phyloP scores from a whole-genome alignment of 1,284 basidiomycete genomes.

The Fistulinella cinereoalba region DNA sequence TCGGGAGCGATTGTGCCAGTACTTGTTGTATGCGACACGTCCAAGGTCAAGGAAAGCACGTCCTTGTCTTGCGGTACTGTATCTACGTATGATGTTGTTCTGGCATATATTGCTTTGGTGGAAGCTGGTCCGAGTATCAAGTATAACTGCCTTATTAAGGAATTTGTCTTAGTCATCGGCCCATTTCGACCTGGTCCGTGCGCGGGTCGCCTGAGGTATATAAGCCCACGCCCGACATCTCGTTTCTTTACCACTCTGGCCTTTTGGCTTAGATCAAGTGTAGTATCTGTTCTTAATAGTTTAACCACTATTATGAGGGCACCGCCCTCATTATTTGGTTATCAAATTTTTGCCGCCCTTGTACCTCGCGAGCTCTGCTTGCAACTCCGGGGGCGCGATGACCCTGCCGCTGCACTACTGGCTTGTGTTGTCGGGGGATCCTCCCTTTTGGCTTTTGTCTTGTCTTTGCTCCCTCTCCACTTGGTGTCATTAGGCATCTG shows the following conservation, averaged over 20 bases:
- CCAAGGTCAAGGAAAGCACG: slow-evolving; percentile 8
- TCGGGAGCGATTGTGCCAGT: slow-evolving; percentile 23
- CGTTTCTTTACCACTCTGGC: slow-evolving; percentile 74
- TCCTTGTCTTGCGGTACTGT: slow-evolving; percentile 21
- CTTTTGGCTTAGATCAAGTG: slow-evolving; percentile 97
- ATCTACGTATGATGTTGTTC: slow-evolving; percentile 28
- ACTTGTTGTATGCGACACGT: slow-evolving; percentile 31
- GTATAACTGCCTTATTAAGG: too few relatives aligned
- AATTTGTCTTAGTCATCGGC: neutral
- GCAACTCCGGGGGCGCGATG: slow-evolving; percentile 34
- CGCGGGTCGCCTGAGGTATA: slow-evolving; percentile 11
- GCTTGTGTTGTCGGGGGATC: slow-evolving; percentile 35
- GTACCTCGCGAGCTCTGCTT: slow-evolving; percentile 34
- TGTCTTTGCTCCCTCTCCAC: slow-evolving; percentile 18
- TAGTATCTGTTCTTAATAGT: slow-evolving; percentile 58
- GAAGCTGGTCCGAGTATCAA: slow-evolving; percentile 8
- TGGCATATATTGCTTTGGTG: slow-evolving; percentile 32
- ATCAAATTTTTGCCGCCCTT: slow-evolving; percentile 35
- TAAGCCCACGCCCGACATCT: neutral
- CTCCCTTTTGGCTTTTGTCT: slow-evolving; percentile 6
- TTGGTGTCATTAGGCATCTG: slow-evolving; percentile 1
- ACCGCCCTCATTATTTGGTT: slow-evolving; percentile 34
- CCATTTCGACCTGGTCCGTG: slow-evolving; percentile 14
- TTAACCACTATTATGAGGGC: slow-evolving; percentile 38
- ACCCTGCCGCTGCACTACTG: slow-evolving; percentile 32